A percentile compares a stretch with the other conserved stretches of the same genome.
Conservation (phyloP, 139 green algal species). For the Coelastrella sp. region DNA sequence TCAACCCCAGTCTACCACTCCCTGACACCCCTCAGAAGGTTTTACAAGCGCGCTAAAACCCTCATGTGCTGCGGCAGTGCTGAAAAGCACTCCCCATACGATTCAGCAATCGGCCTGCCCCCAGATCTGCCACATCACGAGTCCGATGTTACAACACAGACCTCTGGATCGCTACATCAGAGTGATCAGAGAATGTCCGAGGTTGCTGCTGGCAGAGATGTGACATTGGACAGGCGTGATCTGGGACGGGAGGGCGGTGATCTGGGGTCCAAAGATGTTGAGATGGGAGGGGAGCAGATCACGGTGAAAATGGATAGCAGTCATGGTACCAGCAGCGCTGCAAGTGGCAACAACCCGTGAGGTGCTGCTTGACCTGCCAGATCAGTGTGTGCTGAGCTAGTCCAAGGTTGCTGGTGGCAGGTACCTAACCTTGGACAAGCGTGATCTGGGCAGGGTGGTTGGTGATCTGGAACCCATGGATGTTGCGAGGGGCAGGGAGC, state of each 20-base stretch:
- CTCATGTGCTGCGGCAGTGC: neutral
- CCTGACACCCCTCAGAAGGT: neutral
- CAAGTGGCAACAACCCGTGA: neutral
- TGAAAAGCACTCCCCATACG: neutral
- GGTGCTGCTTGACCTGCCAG: too few species aligned
- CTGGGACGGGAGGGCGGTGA: too few species aligned
- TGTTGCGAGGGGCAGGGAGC: too few species aligned
- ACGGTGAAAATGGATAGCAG: neutral
- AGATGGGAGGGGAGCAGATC: neutral
- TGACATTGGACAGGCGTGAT: neutral
- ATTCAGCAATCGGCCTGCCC: neutral
- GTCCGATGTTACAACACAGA: neutral
- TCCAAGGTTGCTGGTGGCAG: too few species aligned
- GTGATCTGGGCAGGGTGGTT: too few species aligned
- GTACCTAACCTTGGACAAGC: too few species aligned
- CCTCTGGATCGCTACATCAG: neutral
- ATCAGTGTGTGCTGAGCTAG: too few species aligned
- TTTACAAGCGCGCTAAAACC: neutral
- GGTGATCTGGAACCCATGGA: too few species aligned
- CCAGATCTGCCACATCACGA: neutral
- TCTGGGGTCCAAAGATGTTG: neutral
- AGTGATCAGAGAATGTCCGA: neutral
- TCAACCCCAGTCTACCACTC: neutral
- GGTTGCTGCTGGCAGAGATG: neutral
- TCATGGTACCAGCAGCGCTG: neutral